These are phyloP conservation scores for Monascus ruber DNA, from an alignment of 2,329 filamentous ascomycete genomes.

Conservation along the genomic window DNA sequence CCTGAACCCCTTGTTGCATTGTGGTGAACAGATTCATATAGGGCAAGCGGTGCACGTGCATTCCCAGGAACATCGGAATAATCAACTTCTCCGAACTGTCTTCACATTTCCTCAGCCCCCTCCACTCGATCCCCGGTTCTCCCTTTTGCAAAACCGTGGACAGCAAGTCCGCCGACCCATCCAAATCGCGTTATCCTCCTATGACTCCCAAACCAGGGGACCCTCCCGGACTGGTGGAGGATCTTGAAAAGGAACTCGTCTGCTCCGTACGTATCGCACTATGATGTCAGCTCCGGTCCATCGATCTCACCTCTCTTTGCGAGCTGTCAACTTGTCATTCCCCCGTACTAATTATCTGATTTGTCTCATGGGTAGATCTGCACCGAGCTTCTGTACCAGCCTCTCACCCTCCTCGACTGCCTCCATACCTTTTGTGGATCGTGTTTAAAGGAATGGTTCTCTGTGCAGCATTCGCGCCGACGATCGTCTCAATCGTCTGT, in stretches of 20 bases:
- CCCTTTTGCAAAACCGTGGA: background rate
- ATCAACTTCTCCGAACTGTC: too few species aligned
- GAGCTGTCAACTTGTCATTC: background rate
- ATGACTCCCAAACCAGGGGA: background rate
- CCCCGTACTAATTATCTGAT: background rate
- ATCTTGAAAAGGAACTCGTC: conserved; percentile 86
- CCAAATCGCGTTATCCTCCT: background rate
- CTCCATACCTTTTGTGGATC: conserved; percentile 93
- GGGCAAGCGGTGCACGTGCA: too few species aligned
- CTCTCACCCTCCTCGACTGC: conserved; percentile 82
- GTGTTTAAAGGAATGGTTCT: conserved; percentile 93
- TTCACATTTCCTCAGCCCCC: too few species aligned
- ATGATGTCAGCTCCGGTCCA: conserved; percentile 3
- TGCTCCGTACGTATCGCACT: conserved; percentile 63
- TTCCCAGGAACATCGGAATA: too few species aligned
- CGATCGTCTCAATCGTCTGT: conserved; percentile 36
- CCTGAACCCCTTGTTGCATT: too few species aligned
- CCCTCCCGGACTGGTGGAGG: conserved; percentile 28
- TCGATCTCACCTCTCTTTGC: conserved; percentile 2
- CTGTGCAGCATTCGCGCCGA: conserved; percentile 55
- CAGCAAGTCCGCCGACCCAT: background rate
- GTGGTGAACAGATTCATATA: too few species aligned
- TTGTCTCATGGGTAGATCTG: conserved; percentile 57
- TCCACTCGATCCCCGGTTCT: background rate
- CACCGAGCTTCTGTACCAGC: conserved; percentile 86